Evolutionary conservation across 2,329 filamentous ascomycete species (phyloP).

Genomic region (Microsporum audouinii): DNA sequence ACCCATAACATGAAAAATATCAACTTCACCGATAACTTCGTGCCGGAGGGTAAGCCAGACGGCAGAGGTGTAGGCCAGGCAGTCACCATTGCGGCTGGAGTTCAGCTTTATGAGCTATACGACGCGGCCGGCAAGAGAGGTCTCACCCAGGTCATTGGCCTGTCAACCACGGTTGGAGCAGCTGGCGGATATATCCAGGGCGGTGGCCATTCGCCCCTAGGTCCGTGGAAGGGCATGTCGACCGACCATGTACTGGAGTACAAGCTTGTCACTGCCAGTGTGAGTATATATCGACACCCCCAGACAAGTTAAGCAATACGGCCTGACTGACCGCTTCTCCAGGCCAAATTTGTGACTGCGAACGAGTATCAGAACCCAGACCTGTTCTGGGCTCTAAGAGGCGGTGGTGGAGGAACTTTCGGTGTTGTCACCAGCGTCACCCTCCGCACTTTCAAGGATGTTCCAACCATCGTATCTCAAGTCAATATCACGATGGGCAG

Average conservation of each 20-base stretch:
- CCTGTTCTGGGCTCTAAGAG: slow-evolving; percentile 53
- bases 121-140: slow-evolving; percentile 38
- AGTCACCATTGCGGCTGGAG: slow-evolving; percentile 45
- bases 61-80: slow-evolving; percentile 37
- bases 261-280: slow-evolving; percentile 39
- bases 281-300: slow-evolving; percentile 19
- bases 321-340: slow-evolving; percentile 13
- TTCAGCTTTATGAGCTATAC: slow-evolving; percentile 45
- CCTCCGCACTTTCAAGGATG: slow-evolving; percentile 30
- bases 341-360: slow-evolving; percentile 41
- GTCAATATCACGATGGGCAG: slow-evolving; percentile 11
- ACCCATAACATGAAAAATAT: slow-evolving; percentile 24
- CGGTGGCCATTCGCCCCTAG: slow-evolving; percentile 46
- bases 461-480: slow-evolving; percentile 4
- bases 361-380: slow-evolving; percentile 41
- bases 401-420: slow-evolving; percentile 50
- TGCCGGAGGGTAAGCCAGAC: slow-evolving; percentile 27
- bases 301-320: no score
- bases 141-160: slow-evolving; percentile 43
- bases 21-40: slow-evolving; percentile 29
- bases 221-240: slow-evolving; percentile 40
- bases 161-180: slow-evolving; percentile 43
- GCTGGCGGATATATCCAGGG: slow-evolving; percentile 38
- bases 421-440: slow-evolving; percentile 48
- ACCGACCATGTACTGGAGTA: slow-evolving; percentile 40